Conservation (phyloP, 331 rosid genomes). For the Phaseolus coccineus region DNA sequence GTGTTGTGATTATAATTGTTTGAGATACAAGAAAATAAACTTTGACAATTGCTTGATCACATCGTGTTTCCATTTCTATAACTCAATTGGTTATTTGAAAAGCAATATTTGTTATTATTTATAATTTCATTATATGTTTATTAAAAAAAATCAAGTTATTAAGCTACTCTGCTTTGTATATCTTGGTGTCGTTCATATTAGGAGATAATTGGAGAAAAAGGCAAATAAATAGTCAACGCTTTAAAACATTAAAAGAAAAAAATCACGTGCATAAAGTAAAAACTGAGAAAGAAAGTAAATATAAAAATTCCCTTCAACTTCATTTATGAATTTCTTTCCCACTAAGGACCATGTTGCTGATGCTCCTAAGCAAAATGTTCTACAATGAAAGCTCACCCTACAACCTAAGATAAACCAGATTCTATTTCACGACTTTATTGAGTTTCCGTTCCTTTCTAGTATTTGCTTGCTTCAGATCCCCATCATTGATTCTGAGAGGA, state of each 20-base stretch:
- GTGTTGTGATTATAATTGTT: too few relatives aligned
- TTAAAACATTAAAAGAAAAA: not conserved
- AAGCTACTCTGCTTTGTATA: too few relatives aligned
- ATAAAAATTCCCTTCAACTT: not conserved
- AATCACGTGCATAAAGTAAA: not conserved
- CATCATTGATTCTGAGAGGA: constrained; percentile 21
- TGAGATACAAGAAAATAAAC: too few relatives aligned
- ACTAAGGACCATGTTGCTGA: not conserved
- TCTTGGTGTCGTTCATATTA: too few relatives aligned
- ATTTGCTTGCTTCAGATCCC: constrained; percentile 6
- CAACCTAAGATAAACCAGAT: not conserved
- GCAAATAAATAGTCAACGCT: not conserved
- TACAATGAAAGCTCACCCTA: not conserved
- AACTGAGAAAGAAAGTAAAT: not conserved
- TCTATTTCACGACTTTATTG: not conserved
- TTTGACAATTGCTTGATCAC: too few relatives aligned
- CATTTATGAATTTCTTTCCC: constrained; percentile 25
- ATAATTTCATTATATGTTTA: too few relatives aligned
- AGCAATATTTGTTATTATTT: too few relatives aligned
- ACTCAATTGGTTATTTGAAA: too few relatives aligned
- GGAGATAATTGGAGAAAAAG: too few relatives aligned
- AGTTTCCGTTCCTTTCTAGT: constrained; percentile 18
- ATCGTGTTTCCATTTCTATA: too few relatives aligned
- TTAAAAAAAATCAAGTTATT: too few relatives aligned
- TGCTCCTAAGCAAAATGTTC: not conserved